Evolutionary conservation across 495 filamentous ascomycete genomes (phyloP), one percentile per base, ranked within the genome.

Genomic region (Jackrogersella multiformis): DNA sequence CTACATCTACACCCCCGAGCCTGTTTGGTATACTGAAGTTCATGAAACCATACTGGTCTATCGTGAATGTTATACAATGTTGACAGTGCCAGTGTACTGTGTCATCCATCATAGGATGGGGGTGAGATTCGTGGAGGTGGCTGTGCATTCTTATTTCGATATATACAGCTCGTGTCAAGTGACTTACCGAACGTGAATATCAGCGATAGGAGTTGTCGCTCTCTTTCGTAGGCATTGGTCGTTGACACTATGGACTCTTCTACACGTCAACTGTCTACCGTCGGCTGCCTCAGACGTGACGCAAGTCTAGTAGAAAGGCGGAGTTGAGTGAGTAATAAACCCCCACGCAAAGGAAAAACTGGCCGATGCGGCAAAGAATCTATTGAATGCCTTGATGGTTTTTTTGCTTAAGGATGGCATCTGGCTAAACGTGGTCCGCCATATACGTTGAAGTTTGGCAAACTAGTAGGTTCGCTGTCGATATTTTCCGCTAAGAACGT

Each of bases 51-150:
- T 36, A 59, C 7, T 44, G 30, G 42, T 35, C 13, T 30, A 16
- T 49, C 44, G 26, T 4, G 44, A 16, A 36, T 12, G 34, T 26
- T 10, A 18, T 18, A 46, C 41, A 44, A 20, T 10, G 20, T 46
- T 5, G 26, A 60, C 66, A 69, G 60, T 69, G 54, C 46, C 26
- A 18, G 34, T 35, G 42, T 55, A 64, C 61, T 69, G 56, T 56
- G 56, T 18, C 10, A 8, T 34, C 15, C 16, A 61, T 42, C 48
- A 48, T 26, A 13, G 36, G 13, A 30, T 24, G 36, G 56, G 15
- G 24, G 49, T 35, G 48, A 36, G 42, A 60, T 56, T 38, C 56
- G 45, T 69, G 61, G 66, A 60, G 66, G 60, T 64, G 66, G 66
- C 61, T 64, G 66, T 64, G 66, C 54, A 52, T 9, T 52, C 30